A percentile compares a stretch with the other conserved stretches of the same genome.
These are phyloP conservation scores for Fusarium pseudonygamai DNA, from an alignment of 2,329 filamentous ascomycete genomes.

Conservation along the genomic window DNA sequence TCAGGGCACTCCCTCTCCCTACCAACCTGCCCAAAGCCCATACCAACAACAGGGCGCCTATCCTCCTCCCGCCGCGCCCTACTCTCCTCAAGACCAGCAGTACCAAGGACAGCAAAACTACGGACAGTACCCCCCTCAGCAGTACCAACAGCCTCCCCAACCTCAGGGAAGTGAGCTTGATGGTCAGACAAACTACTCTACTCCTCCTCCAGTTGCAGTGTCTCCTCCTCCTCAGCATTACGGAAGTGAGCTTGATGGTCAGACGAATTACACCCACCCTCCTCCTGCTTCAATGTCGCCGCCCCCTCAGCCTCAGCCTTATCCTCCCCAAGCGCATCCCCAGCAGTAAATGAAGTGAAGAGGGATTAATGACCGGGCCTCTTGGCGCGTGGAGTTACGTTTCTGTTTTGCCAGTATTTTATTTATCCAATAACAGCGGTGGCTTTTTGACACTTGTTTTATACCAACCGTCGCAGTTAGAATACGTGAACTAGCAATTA, in stretches of 20 bases:
- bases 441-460: not conserved
- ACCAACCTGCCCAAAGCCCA: constrained; percentile 40
- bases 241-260: constrained; percentile 28
- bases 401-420: not conserved
- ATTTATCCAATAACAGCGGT: constrained; percentile 6
- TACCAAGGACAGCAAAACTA: constrained; percentile 28
- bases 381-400: constrained; percentile 9
- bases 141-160: constrained; percentile 32
- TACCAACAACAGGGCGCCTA: constrained; percentile 45
- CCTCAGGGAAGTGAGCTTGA: constrained; percentile 26
- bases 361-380: not conserved
- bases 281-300: constrained; percentile 24
- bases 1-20: constrained; percentile 21
- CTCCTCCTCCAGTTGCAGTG: constrained; percentile 14
- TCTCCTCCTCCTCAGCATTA: constrained; percentile 14
- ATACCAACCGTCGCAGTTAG: not conserved
- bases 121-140: constrained; percentile 38
- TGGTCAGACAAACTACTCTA: constrained; percentile 24
- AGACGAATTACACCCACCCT: constrained; percentile 26
- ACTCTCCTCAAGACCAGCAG: constrained; percentile 38
- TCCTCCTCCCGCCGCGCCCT: constrained; percentile 33
- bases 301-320: constrained; percentile 33
- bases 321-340: constrained; percentile 6
- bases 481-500: not conserved
- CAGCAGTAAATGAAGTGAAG: constrained; percentile 1